phyloP scores from a whole-genome alignment of 228 moss, liverwort and hornwort species.

The Sphagnum magellanicum region DNA sequence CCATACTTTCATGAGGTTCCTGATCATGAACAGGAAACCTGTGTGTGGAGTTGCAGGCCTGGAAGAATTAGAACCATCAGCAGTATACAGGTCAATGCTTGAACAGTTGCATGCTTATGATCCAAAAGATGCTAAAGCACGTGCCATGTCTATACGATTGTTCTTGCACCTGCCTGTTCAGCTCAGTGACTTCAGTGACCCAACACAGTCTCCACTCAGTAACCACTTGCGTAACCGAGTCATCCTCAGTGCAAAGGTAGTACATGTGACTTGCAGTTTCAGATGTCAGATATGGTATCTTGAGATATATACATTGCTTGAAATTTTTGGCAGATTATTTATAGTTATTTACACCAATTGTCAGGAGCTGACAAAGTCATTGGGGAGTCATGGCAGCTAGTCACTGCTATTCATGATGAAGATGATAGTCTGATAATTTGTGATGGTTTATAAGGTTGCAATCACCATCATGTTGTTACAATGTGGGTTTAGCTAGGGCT shows the following conservation, averaged over 20 bases:
- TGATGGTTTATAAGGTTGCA: too few species aligned
- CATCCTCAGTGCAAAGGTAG: slow-evolving; percentile 35
- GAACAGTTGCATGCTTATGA: slow-evolving; percentile 33
- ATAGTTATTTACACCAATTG: neutral
- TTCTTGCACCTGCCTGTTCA: slow-evolving; percentile 26
- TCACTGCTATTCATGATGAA: neutral
- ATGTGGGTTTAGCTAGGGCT: too few species aligned
- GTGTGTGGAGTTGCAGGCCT: slow-evolving; percentile 19
- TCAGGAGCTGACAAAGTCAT: too few species aligned
- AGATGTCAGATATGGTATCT: neutral
- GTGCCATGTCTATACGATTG: slow-evolving; percentile 30
- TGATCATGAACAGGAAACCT: too few species aligned
- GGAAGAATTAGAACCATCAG: slow-evolving; percentile 34
- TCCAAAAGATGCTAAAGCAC: slow-evolving; percentile 26
- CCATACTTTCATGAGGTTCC: too few species aligned
- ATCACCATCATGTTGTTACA: too few species aligned
- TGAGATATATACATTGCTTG: neutral
- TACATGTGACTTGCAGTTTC: neutral
- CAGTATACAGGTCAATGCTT: slow-evolving; percentile 37
- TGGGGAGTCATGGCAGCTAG: neutral
- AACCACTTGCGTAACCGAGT: slow-evolving; percentile 18
- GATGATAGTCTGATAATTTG: neutral
- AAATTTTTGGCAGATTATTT: neutral
- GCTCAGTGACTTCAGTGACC: slow-evolving; percentile 9
- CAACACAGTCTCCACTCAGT: neutral